These are phyloP conservation scores for Xylaria telfairii DNA, from an alignment of 495 filamentous ascomycete species.

Conservation along the genomic window DNA sequence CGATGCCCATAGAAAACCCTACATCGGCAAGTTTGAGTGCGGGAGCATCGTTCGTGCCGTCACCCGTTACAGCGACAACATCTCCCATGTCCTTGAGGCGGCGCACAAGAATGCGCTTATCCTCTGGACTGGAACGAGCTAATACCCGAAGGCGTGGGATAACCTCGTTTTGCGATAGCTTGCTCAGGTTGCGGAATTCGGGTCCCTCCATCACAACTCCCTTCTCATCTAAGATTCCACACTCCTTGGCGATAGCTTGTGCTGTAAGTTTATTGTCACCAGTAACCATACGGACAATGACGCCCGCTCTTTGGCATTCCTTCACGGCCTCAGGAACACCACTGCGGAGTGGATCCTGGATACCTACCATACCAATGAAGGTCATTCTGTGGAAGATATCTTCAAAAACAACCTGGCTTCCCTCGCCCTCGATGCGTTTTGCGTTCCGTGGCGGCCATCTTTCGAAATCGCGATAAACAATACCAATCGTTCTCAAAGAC, in stretches of 20 bases:
- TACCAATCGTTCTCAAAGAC: slow-evolving; percentile 85
- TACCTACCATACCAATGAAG: slow-evolving; percentile 80
- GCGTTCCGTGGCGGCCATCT: slow-evolving; percentile 81
- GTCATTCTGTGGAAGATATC: slow-evolving; percentile 75
- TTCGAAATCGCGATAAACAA: slow-evolving; percentile 87
- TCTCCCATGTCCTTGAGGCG: slow-evolving; percentile 76
- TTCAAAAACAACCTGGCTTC: slow-evolving; percentile 75
- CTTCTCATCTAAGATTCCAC: slow-evolving; percentile 78
- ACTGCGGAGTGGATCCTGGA: slow-evolving; percentile 84
- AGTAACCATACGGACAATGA: slow-evolving; percentile 89
- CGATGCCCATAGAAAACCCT: slow-evolving; percentile 92
- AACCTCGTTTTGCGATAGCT: slow-evolving; percentile 70
- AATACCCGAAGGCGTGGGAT: slow-evolving; percentile 82
- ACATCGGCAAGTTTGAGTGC: slow-evolving; percentile 86
- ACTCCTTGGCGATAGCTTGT: slow-evolving; percentile 80
- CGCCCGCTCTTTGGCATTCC: slow-evolving; percentile 76
- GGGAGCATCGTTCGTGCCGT: slow-evolving; percentile 90
- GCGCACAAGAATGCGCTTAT: slow-evolving; percentile 81
- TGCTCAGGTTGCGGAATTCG: slow-evolving; percentile 77
- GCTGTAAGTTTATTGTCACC: slow-evolving; percentile 86
- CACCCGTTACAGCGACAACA: slow-evolving; percentile 86
- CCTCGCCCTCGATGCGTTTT: slow-evolving; percentile 68
- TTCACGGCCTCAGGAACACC: slow-evolving; percentile 79
- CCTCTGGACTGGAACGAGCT: slow-evolving; percentile 85
- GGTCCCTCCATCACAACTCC: slow-evolving; percentile 85